A percentile compares a stretch with the other conserved stretches of the same genome.
These are phyloP conservation scores for Erysimum cheiranthoides DNA, from an alignment of 345 rosid genomes.

Conservation along the genomic window DNA sequence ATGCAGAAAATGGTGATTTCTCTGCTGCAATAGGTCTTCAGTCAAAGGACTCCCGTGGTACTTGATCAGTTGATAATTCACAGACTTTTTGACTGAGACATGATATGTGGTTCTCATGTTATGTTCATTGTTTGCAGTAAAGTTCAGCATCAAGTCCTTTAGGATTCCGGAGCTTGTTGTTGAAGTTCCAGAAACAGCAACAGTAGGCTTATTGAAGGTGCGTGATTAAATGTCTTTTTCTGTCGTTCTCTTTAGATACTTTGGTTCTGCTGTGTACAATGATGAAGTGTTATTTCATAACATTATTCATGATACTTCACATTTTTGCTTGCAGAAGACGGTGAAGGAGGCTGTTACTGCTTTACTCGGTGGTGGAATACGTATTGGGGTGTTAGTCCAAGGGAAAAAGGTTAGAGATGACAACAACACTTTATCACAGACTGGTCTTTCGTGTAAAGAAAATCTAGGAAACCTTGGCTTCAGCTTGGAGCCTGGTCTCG, in stretches of 20 bases:
- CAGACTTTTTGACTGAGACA: not conserved
- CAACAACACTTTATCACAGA: constrained; percentile 69
- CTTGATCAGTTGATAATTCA: constrained; percentile 32
- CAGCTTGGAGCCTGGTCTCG: constrained; percentile 70
- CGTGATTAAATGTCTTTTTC: constrained; percentile 12
- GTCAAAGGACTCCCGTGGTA: constrained; percentile 79
- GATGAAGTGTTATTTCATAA: constrained; percentile 16
- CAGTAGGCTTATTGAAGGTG: constrained; percentile 93
- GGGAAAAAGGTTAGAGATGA: constrained; percentile 97
- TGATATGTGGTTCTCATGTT: constrained; percentile 24
- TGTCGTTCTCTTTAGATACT: constrained; percentile 1
- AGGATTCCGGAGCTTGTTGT: constrained; percentile 85
- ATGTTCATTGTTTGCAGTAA: constrained; percentile 63
- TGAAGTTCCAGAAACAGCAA: constrained; percentile 86
- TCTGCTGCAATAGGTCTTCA: constrained; percentile 55
- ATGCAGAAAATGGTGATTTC: constrained; percentile 54
- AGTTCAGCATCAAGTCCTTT: constrained; percentile 87
- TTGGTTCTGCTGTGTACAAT: constrained; percentile 5
- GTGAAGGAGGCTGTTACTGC: constrained; percentile 82
- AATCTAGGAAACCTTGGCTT: constrained; percentile 74
- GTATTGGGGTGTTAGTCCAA: constrained; percentile 74
- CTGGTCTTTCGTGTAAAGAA: constrained; percentile 73
- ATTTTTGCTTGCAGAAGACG: constrained; percentile 60
- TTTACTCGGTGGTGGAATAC: constrained; percentile 77
- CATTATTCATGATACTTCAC: constrained; percentile 1